Percentiles rank a stretch among this genome's conserved stretches.
Conservation (phyloP, 2,329 filamentous ascomycete genomes). For the Fusarium anguioides region DNA sequence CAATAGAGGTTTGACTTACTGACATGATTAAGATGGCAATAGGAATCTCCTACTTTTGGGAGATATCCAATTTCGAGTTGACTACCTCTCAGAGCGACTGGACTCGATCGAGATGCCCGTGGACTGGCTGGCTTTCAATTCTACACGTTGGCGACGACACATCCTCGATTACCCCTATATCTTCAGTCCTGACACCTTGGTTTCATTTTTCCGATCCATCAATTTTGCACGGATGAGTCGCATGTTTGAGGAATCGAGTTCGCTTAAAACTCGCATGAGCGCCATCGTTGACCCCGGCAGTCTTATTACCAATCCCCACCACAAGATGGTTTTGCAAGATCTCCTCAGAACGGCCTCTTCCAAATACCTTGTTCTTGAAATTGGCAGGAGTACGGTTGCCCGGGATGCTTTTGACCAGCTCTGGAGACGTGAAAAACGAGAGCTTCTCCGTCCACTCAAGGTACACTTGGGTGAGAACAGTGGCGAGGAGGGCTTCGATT, state of each 20-base stretch:
- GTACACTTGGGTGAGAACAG: constrained; percentile 84
- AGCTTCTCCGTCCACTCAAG: constrained; percentile 87
- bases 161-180: constrained; percentile 84
- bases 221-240: constrained; percentile 90
- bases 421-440: constrained; percentile 84
- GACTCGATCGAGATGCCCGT: constrained; percentile 80
- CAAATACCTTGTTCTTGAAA: constrained; percentile 76
- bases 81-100: constrained; percentile 80
- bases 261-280: constrained; percentile 66
- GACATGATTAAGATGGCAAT: constrained; percentile 64
- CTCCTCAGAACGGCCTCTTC: constrained; percentile 74
- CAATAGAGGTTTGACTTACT: not conserved
- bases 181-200: constrained; percentile 77
- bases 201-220: constrained; percentile 87
- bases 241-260: constrained; percentile 76
- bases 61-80: constrained; percentile 77
- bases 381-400: constrained; percentile 75
- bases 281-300: constrained; percentile 65
- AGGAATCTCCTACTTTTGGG: constrained; percentile 72
- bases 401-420: constrained; percentile 85
- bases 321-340: constrained; percentile 71
- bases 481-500: constrained; percentile 91
- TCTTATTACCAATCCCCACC: constrained; percentile 66
- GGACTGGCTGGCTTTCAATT: constrained; percentile 72
- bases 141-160: constrained; percentile 74